These are phyloP conservation scores for Leccinum olivaceopallidum DNA, from an alignment of 768 basidiomycete species.

Conservation along the genomic window DNA sequence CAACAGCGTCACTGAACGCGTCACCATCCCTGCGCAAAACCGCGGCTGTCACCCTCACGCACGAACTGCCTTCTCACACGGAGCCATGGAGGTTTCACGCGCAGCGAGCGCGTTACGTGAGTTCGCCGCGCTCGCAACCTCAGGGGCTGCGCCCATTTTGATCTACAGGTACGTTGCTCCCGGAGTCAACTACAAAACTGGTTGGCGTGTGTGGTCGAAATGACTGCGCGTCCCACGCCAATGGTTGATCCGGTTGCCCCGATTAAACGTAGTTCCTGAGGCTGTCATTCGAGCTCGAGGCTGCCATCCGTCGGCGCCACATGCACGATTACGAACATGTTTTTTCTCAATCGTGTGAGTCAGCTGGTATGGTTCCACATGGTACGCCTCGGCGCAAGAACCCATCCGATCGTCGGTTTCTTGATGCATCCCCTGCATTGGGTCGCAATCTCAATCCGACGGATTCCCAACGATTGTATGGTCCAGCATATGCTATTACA, in stretches of 20 bases:
- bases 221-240: too few species aligned
- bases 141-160: background rate
- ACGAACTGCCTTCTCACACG: background rate
- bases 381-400: too few species aligned
- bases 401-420: too few species aligned
- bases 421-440: too few species aligned
- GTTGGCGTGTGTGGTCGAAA: background rate
- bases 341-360: too few species aligned
- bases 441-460: background rate
- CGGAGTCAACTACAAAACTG: background rate
- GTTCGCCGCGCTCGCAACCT: background rate
- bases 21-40: background rate
- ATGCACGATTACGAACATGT: too few species aligned
- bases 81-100: background rate
- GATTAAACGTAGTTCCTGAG: background rate
- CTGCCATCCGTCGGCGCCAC: too few species aligned
- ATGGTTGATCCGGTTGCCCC: background rate
- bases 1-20: background rate
- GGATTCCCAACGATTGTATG: background rate
- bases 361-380: too few species aligned
- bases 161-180: background rate
- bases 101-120: background rate
- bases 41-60: background rate
- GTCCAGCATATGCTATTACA: too few species aligned
- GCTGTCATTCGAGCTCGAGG: too few species aligned